Base-by-base conservation (phyloP, 352 stramenopile species). In the Globisporangium canariense region DNA sequence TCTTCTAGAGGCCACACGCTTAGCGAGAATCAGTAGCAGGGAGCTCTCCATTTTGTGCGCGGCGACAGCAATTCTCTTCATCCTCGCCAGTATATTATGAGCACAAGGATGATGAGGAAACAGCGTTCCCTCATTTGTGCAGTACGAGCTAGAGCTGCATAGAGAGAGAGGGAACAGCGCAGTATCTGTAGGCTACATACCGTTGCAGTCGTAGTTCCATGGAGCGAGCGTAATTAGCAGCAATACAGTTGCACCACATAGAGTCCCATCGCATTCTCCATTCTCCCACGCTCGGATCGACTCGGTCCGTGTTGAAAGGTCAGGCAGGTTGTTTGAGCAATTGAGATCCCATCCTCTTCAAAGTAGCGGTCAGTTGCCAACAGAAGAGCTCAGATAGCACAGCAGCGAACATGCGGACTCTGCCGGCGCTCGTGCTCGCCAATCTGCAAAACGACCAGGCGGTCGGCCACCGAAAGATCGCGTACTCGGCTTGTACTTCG, bases 401-500 rank as follows among this genome's bases (percentile, higher is more conserved):
- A 28, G 5, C 0, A 51, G 45, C 2, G 4, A 34, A 14, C 5
- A 67, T 67, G 53, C 36, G 34, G 30, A 30, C 54, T 14, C n/a
- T 79, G 13, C 77, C 78, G 11, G 75, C 65, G 34, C 77, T 75
- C 16, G 82, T 91, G 51, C 65, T 93, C 16, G 72, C 86, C 41
- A 78, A 89, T 51, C 86, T 94, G 60, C 81, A 93, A 69, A 54
- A 69, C 14, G 82, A 92, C 56, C 66, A 79, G 52, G 76, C 73
- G 49, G 76, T 94, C 11, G 69, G 71, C 6, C 52, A 66, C 0
- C 74, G 74, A 40, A 80, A 79, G 25, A 89, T 94, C 50, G 69
- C 86, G 46, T 91, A 92, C 71, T 79, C 74, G 13, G 81, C 81
- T 63, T 94, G 45, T 89, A 90, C 60, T 94, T 93, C 63, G 92